A percentile compares a stretch with the other conserved stretches of the same genome.
phyloP scores from a whole-genome alignment of 768 basidiomycete genomes.

The Mrakia gelida region DNA sequence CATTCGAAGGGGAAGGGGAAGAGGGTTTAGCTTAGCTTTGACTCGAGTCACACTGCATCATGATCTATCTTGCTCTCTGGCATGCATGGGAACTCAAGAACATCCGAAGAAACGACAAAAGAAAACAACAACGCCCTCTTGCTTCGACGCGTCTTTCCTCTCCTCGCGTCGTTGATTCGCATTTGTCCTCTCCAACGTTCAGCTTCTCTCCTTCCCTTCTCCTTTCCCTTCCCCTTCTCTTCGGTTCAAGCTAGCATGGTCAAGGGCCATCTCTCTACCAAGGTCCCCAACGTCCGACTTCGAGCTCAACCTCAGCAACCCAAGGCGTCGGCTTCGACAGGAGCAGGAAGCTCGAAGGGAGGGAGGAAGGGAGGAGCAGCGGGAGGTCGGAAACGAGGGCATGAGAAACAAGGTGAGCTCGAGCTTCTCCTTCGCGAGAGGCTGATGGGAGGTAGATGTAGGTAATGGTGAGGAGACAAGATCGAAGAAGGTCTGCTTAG shows the following conservation, averaged over 20 bases:
- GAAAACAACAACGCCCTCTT: not conserved
- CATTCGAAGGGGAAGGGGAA: conserved; percentile 6
- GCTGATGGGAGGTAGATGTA: too few species aligned
- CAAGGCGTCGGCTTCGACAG: not conserved
- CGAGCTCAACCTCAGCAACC: conserved; percentile 2
- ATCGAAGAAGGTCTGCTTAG: too few species aligned
- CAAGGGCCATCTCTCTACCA: conserved; percentile 24
- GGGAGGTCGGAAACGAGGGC: not conserved
- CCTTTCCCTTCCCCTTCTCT: not conserved
- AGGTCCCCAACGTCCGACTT: conserved; percentile 18
- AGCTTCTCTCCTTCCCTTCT: not conserved
- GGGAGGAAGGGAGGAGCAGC: not conserved
- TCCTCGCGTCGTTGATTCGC: too few species aligned
- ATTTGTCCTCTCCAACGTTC: not conserved
- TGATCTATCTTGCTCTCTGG: not conserved
- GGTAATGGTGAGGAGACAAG: not conserved
- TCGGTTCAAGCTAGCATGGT: not conserved
- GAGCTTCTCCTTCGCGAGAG: not conserved
- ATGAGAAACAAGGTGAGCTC: conserved; percentile 1
- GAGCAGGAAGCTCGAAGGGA: not conserved
- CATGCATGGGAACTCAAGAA: not conserved
- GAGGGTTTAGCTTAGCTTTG: not conserved
- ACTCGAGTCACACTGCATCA: not conserved
- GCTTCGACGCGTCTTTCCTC: not conserved
- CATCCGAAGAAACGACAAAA: not conserved